Base-by-base conservation (phyloP, 441 rosid genomes). In the Mallotus repandus region DNA sequence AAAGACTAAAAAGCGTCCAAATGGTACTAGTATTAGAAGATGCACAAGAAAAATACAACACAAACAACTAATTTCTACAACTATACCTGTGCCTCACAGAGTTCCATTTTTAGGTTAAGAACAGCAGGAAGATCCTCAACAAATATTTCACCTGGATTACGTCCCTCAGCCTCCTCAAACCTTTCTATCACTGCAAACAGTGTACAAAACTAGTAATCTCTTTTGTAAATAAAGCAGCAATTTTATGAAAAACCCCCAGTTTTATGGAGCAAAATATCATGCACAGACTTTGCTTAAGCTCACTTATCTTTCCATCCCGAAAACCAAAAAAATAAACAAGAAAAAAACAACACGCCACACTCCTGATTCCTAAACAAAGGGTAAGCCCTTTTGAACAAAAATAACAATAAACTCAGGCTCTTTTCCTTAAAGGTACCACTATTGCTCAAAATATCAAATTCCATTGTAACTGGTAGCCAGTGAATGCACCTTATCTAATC, bases 131-230 rank as follows among this genome's bases (percentile, higher is more conserved):
- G 85, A 82, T 93, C 97, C 29, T 68, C 76, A 67, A 74, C 63
- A 48, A 79, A 85, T 73, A 81, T 79, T 74, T 84, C 87, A 29
- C 91, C 89, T 7, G 86, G 84, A 68, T 66, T 79, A 57, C 80
- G 91, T 46, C 89, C 83, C 83, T 89, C 84, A 14, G 71, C 78
- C 81, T 89, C 94, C 81, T 89, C 96, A 73, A 87, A 91, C 78
- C 48, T 76, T 77, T 91, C 98, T n/a, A 93, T 83, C 70, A 91
- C 97, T 93, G 84, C 74, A 74, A 66, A 18, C 18, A n/a, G 0
- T 38, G 4, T n/a, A 46, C 4, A 54, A 12, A 60, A 25, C 9
- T 61, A 11, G 57, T n/a, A 14, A 67, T 2, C 15, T 62, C 57
- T 59, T 67, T 46, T 12, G 41, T n/a, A 14, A 49, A 76, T 46